Conservation (phyloP, 163 green algal species). For the Volvox carteri region DNA sequence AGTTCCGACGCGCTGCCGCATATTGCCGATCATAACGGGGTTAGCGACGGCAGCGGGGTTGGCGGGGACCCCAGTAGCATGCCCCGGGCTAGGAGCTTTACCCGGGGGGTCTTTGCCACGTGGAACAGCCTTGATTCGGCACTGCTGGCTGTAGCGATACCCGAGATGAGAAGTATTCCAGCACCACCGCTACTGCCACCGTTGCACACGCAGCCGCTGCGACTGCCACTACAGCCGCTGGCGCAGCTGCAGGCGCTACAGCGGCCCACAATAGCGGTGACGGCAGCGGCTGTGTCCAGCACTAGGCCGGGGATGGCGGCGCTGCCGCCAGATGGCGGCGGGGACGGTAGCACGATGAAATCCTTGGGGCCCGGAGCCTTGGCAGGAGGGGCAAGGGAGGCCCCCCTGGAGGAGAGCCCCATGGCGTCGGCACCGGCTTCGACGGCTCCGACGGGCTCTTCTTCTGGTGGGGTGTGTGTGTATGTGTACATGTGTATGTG, state of each 20-base stretch:
- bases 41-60: background rate
- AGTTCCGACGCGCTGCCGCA: background rate
- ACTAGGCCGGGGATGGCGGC: background rate
- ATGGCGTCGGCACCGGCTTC: too few relatives aligned
- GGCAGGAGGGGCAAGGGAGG: too few relatives aligned
- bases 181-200: background rate
- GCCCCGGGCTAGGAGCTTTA: background rate
- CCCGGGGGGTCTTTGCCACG: background rate
- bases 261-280: background rate
- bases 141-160: background rate
- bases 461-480: too few relatives aligned
- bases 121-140: background rate
- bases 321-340: too few relatives aligned
- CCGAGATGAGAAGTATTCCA: background rate
- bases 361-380: too few relatives aligned
- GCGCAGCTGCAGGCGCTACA: background rate
- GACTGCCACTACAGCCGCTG: background rate
- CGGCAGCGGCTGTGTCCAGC: too few relatives aligned
- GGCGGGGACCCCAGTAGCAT: background rate
- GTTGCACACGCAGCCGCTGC: background rate
- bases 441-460: too few relatives aligned
- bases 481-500: too few relatives aligned
- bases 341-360: too few relatives aligned
- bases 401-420: too few relatives aligned
- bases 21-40: background rate